phyloP scores from a whole-genome alignment of 805 yeast genomes.

The Suhomyces emberorum region DNA sequence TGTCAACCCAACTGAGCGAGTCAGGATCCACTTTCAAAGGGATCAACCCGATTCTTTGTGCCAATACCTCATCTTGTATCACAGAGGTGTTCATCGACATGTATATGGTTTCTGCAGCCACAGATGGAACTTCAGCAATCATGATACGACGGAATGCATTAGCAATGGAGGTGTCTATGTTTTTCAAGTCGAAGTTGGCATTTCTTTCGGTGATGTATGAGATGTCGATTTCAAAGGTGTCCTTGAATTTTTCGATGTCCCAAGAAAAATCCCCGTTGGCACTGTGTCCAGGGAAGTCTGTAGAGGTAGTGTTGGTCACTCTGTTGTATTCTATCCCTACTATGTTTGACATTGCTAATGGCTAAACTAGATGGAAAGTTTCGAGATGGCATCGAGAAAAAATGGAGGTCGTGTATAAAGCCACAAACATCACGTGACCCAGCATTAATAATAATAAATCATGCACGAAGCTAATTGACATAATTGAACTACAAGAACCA shows the following conservation, averaged over 20 bases:
- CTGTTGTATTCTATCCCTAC: constrained; percentile 88
- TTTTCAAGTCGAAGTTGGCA: constrained; percentile 83
- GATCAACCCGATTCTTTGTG: constrained; percentile 90
- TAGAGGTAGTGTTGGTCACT: constrained; percentile 83
- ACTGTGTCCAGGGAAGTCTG: constrained; percentile 89
- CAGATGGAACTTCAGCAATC: constrained; percentile 95
- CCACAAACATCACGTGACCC: too few relatives aligned
- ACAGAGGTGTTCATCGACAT: constrained; percentile 94
- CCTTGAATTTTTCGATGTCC: constrained; percentile 78
- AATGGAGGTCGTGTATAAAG: background rate
- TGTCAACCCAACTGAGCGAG: constrained; percentile 77
- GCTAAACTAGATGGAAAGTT: background rate
- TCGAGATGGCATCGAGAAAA: constrained; percentile 4
- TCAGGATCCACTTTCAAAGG: constrained; percentile 94
- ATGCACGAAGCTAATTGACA: too few relatives aligned
- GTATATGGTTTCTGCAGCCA: constrained; percentile 90
- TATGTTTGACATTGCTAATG: constrained; percentile 33
- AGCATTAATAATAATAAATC: too few relatives aligned
- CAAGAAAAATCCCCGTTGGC: constrained; percentile 67
- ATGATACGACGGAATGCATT: constrained; percentile 96
- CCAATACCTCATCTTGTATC: constrained; percentile 93
- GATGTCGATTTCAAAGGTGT: constrained; percentile 63
- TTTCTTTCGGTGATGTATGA: constrained; percentile 60
- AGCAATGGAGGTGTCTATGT: constrained; percentile 87
- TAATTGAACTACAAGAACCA: too few relatives aligned